Base-by-base conservation (phyloP, 176 grass and related monocot genomes). In the Musa troglodytarum region DNA sequence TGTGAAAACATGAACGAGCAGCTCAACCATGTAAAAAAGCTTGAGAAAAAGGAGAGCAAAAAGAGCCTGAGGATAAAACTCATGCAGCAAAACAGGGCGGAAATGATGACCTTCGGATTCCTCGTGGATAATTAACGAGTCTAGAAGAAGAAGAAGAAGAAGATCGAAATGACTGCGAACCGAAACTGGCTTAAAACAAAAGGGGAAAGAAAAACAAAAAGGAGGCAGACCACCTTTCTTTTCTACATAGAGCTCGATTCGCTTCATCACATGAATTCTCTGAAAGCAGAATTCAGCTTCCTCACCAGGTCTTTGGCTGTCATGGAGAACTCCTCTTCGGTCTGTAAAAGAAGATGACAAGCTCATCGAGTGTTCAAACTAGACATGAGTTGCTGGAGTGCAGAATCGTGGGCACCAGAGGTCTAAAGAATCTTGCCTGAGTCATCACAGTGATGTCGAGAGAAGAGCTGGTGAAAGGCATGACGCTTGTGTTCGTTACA, bases 401-500 rank as follows among this genome's bases (percentile, higher is more conserved):
- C n/a, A 55, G 12, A 25, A 54, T 1, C 20, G 19, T 6, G 24
- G 15, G 21, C 34, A 43, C 34, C 34, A 43, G 34, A 43, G 34
- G 34, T 43, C 4, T 43, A 5, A 13, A 73, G 8, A 51, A 52
- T 49, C 65, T 19, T 87, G 85, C 96, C 86, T 78, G 86, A 82
- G 96, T 85, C 84, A 86, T 89, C 59, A 89, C 86, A 13, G 96
- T 99, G 77, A 99, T 92, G 77, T 99, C 91, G 43, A 99, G 70
- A 25, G 85, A 86, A 56, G 90, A 83, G 67, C 82, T 10, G 53
- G 88, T 81, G 80, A 99, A 99, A 5, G 96, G 88, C 12, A 99
- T 84, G 80, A 95, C 96, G 76, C 86, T 94, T 49, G 96, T 95
- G 85, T 85, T 99, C 61, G 81, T 84, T 75, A 99, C 88, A 50